Base-by-base conservation (phyloP, 306 rosid species). In the Oemleria cerasiformis region DNA sequence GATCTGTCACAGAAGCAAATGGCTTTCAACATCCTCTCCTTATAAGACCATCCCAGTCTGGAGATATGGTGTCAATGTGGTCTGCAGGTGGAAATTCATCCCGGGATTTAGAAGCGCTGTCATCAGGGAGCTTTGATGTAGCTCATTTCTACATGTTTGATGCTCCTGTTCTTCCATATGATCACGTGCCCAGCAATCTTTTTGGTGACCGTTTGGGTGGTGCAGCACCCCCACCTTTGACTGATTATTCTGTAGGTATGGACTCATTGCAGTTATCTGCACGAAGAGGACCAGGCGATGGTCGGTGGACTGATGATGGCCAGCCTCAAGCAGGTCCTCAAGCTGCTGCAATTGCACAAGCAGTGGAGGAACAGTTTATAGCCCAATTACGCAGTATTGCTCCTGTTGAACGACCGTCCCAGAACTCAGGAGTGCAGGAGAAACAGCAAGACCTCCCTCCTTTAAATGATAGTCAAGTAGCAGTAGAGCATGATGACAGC, bases 301-400 rank as follows among this genome's bases (percentile, higher is more conserved):
- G 98, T 70, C 89, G 99, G 76, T 94, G 99, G 99, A 94, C 99
- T 50, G 97, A 91, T 91, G 99, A 91, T 80, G 99, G 99, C 53
- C 99, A 83, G 76, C 97, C 99, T 48, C 99, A 91, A 85, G 96
- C 88, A 73, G 79, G 87, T 75, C 86, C 90, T 76, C 96, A 89
- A 73, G 92, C 96, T 3, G 91, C 88, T 76, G 83, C 88, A 70
- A 81, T 94, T 83, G 99, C 96, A 3, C 96, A 94, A 76, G 95
- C 95, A 38, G 88, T 94, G 30, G 99, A 94, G 92, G 95, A 82
- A 71, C 89, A 82, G 48, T 94, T 94, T 69, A 73, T 91, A 44
- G 82, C 86, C 69, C 88, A 87, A 72, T 58, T 94, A 72, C 73
- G 77, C 77, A 81, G 87, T 39, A 43, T 72, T 58, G 79, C 90